These are phyloP conservation scores for Citrus hindsii DNA, from an alignment of 345 rosid species.

Conservation along the genomic window DNA sequence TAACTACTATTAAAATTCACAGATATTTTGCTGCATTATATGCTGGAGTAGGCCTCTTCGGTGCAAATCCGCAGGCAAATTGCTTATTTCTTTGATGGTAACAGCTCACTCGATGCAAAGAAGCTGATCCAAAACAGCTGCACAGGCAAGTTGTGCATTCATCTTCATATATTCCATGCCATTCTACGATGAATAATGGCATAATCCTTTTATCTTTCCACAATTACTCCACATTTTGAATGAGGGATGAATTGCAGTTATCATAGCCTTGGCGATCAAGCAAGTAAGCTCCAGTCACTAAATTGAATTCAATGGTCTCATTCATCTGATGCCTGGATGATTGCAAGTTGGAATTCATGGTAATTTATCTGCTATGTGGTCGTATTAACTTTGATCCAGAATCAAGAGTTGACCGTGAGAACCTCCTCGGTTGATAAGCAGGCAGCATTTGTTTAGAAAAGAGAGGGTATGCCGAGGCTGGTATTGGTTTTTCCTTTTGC, in stretches of 20 bases:
- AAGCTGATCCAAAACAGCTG: background rate
- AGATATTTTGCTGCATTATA: background rate
- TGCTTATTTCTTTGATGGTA: background rate
- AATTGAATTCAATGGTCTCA: background rate
- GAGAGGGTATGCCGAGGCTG: background rate
- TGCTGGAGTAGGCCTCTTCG: background rate
- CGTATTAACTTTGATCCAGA: background rate
- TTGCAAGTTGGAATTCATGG: background rate
- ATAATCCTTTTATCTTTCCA: background rate
- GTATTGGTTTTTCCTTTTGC: constrained; percentile 36
- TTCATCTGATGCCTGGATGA: background rate
- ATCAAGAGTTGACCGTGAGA: background rate
- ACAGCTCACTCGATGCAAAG: background rate
- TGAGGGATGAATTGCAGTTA: background rate
- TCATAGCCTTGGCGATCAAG: background rate
- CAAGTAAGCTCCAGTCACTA: background rate
- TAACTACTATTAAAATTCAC: too few relatives aligned
- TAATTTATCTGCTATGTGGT: constrained; percentile 1
- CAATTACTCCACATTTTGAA: background rate
- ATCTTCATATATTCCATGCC: background rate
- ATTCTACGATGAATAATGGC: background rate
- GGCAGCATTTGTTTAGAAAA: constrained; percentile 6
- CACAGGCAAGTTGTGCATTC: background rate
- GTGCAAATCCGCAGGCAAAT: background rate
- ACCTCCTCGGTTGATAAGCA: background rate